Evolutionary conservation across 2,329 filamentous ascomycete genomes (phyloP), one percentile per base, ranked within the genome.

Genomic region (Apiospora pterosperma): DNA sequence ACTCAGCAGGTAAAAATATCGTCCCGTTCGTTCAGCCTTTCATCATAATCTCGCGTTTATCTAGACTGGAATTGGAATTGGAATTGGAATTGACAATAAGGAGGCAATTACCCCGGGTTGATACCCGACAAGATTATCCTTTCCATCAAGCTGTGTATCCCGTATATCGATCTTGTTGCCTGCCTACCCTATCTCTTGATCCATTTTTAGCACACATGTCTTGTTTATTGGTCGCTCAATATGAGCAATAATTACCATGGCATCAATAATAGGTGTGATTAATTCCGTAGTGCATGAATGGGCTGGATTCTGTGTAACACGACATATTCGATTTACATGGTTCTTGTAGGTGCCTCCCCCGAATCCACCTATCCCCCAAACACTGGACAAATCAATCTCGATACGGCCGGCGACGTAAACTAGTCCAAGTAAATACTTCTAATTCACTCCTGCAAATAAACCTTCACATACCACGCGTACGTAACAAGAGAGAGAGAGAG

Each of bases 251-350:
- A 52, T 31, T 52, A 28, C 11, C 44, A 52, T 52, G n/a, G 25
- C 44, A 55, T 55, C 48, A 55, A 55, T 55, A 55, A 55, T 34
- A 55, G 48, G 48, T 55, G 48, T 55, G 48, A 55, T 55, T 25
- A 28, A 21, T 55, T 55, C 19, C 48, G 48, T 34, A n/a, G 48
- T 55, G 48, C 48, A 55, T 55, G 11, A 55, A 11, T 12, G 28
- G 25, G 48, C 48, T 55, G 48, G 48, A 34, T n/a, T 55, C 28
- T 19, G 48, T 55, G 48, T 55, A 55, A 55, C 48, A 55, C 48
- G 48, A 55, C 48, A 55, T 34, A 28, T 55, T 28, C 48, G 48
- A 55, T 55, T 55, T 34, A 34, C 48, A 55, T 55, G 48, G 48
- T 55, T 55, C 48, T 55, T 55, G 48, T 28, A 34, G 48, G 16